These are phyloP conservation scores for Jaapia argillacea DNA, from an alignment of 768 basidiomycete genomes.

Conservation along the genomic window DNA sequence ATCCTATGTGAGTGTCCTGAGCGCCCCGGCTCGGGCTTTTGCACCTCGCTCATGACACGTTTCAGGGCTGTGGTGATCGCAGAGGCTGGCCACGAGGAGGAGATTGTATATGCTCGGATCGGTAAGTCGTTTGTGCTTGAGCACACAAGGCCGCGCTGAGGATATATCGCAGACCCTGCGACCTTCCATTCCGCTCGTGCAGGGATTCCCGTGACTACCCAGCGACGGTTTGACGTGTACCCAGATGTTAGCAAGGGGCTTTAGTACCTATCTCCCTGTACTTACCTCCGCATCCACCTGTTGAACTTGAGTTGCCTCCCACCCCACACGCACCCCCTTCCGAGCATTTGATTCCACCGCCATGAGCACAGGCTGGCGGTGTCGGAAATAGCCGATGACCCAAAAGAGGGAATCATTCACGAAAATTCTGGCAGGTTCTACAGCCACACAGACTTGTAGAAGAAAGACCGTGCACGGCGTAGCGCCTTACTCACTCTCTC, in stretches of 20 bases:
- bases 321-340: too few relatives aligned
- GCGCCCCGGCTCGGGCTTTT: neutral
- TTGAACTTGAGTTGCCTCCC: too few relatives aligned
- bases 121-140: slow-evolving; percentile 38
- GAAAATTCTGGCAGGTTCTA: slow-evolving; percentile 30
- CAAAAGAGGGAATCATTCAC: slow-evolving; percentile 11
- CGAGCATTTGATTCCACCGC: too few relatives aligned
- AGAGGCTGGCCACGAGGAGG: slow-evolving; percentile 69
- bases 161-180: slow-evolving; percentile 44
- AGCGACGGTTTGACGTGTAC: slow-evolving; percentile 91
- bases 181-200: slow-evolving; percentile 55
- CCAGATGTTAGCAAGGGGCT: slow-evolving; percentile 45
- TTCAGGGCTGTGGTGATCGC: slow-evolving; percentile 63
- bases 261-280: too few relatives aligned
- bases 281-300: too few relatives aligned
- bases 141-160: neutral
- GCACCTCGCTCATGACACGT: neutral
- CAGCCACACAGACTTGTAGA: slow-evolving; percentile 17
- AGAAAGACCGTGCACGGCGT: too few relatives aligned
- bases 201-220: slow-evolving; percentile 86
- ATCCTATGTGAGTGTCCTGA: slow-evolving; percentile 58
- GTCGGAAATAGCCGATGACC: neutral
- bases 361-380: too few relatives aligned
- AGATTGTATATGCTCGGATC: slow-evolving; percentile 72
- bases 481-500: slow-evolving; percentile 6